Conservation (phyloP, 2,329 filamentous ascomycete species). For the Macrophomina phaseolina region DNA sequence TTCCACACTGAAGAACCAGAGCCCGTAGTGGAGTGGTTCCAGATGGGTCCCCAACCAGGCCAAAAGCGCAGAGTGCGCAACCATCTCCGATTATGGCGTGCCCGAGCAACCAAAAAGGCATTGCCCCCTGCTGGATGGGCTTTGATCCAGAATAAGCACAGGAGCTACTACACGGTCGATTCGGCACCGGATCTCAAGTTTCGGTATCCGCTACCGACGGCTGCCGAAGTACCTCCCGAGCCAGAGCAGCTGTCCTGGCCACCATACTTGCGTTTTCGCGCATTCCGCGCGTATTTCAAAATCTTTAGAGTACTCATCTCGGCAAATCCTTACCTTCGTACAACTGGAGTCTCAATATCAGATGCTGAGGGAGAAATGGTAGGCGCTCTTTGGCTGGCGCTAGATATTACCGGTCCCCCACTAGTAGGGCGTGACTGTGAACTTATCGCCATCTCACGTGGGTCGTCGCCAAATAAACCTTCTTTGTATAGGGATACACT, state of each 20-base stretch:
- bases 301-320: not conserved
- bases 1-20: not conserved
- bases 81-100: not conserved
- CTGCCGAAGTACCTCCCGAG: not conserved
- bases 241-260: not conserved
- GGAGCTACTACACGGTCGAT: not conserved
- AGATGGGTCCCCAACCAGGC: not conserved
- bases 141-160: not conserved
- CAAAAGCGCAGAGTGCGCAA: not conserved
- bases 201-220: not conserved
- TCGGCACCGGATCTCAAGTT: not conserved
- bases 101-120: not conserved
- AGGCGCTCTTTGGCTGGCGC: not conserved
- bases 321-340: too few relatives aligned
- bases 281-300: not conserved
- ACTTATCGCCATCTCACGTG: not conserved
- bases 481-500: too few relatives aligned
- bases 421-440: not conserved
- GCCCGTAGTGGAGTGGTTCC: constrained; percentile 1
- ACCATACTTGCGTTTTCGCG: not conserved
- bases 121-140: not conserved
- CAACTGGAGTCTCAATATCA: not conserved
- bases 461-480: too few relatives aligned
- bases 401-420: not conserved
- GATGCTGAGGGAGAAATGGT: not conserved